Conservation (phyloP, 768 basidiomycete genomes). For the Favolaschia claudopus region DNA sequence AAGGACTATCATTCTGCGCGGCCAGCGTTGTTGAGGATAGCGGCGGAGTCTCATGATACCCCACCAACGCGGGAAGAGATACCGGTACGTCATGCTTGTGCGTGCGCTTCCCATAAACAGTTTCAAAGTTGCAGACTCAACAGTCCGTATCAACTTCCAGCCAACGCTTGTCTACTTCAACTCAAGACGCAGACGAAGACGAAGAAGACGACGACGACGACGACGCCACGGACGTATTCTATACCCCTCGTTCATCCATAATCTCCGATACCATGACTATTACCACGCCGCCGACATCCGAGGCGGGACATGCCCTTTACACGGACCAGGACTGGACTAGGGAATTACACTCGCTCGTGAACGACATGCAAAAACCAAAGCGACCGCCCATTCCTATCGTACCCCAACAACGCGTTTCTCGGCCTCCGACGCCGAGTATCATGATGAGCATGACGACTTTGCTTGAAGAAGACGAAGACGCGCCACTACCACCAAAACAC, state of each 20-base stretch:
- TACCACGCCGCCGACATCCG: conserved; percentile 26
- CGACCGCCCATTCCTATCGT: conserved; percentile 32
- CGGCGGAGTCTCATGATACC: conserved; percentile 33
- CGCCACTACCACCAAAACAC: not conserved
- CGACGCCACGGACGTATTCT: conserved; percentile 60
- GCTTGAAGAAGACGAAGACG: conserved; percentile 61
- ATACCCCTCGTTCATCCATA: conserved; percentile 64
- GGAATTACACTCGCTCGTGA: conserved; percentile 70
- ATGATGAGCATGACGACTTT: conserved; percentile 62
- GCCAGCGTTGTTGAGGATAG: conserved; percentile 58
- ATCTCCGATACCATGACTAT: conserved; percentile 32
- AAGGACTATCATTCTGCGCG: conserved; percentile 62
- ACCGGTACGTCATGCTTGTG: conserved; percentile 22
- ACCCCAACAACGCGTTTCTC: conserved; percentile 9
- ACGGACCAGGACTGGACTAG: conserved; percentile 72
- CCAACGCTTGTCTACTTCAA: too few species aligned
- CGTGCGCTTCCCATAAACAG: not conserved
- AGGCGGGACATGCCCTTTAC: conserved; percentile 34
- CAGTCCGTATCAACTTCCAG: not conserved
- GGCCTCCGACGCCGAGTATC: conserved; percentile 44
- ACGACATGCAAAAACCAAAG: conserved; percentile 25
- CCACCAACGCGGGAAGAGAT: not conserved
- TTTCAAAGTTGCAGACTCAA: too few species aligned
- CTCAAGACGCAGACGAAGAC: conserved; percentile 15
- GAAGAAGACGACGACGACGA: conserved; percentile 36